Evolutionary conservation across 805 yeast genomes (phyloP).

Genomic region (Monosporozyma aerobia): DNA sequence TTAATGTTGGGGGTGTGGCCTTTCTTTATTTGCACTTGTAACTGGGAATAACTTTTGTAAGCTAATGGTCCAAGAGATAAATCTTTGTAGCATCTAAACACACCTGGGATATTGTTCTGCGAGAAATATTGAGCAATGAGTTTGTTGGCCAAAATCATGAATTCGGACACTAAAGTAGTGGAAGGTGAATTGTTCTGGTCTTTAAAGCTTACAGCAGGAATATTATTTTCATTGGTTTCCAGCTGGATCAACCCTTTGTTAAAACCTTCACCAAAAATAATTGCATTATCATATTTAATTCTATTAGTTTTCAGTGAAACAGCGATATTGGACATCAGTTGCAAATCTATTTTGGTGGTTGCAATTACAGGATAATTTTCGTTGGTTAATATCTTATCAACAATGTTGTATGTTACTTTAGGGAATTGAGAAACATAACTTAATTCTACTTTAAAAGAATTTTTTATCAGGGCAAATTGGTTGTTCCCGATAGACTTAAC

Average conservation of each 20-base stretch:
- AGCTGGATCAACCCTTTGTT: conserved; percentile 17
- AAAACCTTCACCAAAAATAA: conserved; percentile 32
- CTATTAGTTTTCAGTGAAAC: conserved; percentile 23
- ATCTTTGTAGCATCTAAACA: conserved; percentile 33
- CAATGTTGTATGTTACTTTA: conserved; percentile 52
- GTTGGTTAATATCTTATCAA: conserved; percentile 39
- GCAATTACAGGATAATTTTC: conserved; percentile 2
- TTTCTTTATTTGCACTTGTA: conserved; percentile 17
- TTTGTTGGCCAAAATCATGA: conserved; percentile 76
- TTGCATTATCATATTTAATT: conserved; percentile 31
- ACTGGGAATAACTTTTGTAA: conserved; percentile 11
- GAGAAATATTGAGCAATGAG: conserved; percentile 43
- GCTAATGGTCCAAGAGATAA: conserved; percentile 26
- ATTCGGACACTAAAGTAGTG: conserved; percentile 62
- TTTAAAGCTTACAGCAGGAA: conserved; percentile 14
- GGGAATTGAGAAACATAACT: conserved; percentile 40
- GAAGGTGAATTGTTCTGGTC: conserved; percentile 37
- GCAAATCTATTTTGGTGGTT: conserved; percentile 28
- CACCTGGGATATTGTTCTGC: conserved; percentile 40
- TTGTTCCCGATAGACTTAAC: conserved; percentile 15
- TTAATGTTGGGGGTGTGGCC: conserved; percentile 25
- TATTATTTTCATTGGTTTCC: conserved; percentile 3
- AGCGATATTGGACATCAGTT: conserved; percentile 25
- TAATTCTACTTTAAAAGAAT: conserved; percentile 31
- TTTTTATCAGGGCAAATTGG: conserved; percentile 10